Base-by-base conservation (phyloP, 2,329 filamentous ascomycete species). In the Diaporthe aspalathi region DNA sequence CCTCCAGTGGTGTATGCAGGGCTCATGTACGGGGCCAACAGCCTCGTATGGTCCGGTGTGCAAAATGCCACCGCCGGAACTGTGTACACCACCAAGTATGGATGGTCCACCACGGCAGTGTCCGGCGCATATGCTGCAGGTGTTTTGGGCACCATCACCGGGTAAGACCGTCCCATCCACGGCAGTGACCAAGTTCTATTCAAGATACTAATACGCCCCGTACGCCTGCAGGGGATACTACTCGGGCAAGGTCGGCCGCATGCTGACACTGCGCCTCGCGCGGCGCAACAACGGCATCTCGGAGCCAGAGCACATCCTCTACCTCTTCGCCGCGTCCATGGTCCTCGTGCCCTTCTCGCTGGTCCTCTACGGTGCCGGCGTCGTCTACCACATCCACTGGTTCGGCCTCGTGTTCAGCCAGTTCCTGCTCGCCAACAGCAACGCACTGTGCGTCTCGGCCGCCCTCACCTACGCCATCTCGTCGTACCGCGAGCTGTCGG, bases 21-120 rank as follows among this genome's bases (percentile, higher is more conserved):
- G 20, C 70, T 79, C 24, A 78, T 79, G 77, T 79, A 77, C 22
- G 79, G 78, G 8, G 78, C 77, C 9, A 80, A 80, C 70, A 80
- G 75, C 47, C 72, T 80, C 1, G 78, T 80, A 1, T 80, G 78
- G 78, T 74, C 74, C 5, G 78, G 78, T 9, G 72, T 78, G 1
- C 77, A 78, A 62, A 80, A 80, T 47, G 78, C 77, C 2, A 78
- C 78, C 0, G 76, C 76, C 32, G 78, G 78, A 2, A 79, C 78
- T 1, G 74, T 80, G 8, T 80, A 80, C 65, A 79, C 78, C 1
- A 76, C 74, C 1, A 68, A 73, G 68, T 80, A 80, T 52, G 78
- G 78, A 14, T 79, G 78, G 66, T 75, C 72, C 11, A 80, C 78
- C 0, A 77, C 77, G 5, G 73, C 71, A 5, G 76, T 79, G 6